phyloP scores from a whole-genome alignment of 1,284 basidiomycete genomes.

The Phlebopus sp. region DNA sequence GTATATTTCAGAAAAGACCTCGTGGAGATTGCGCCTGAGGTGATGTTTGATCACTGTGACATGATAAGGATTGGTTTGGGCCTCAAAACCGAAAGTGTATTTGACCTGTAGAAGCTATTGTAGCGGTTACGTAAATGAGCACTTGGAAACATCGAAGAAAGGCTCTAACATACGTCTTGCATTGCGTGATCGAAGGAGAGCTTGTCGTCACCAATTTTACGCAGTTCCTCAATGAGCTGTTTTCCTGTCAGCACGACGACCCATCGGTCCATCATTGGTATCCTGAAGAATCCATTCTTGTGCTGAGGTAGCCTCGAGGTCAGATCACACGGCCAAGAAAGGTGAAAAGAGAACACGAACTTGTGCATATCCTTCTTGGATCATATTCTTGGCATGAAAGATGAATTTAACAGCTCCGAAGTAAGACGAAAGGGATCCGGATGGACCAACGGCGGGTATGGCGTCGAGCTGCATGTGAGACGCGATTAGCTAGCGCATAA shows the following conservation, averaged over 20 bases:
- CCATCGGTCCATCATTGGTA: slow-evolving; percentile 38
- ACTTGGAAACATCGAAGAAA: slow-evolving; percentile 4
- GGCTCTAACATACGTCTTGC: slow-evolving; percentile 29
- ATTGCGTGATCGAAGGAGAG: slow-evolving; percentile 36
- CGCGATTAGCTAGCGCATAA: neutral
- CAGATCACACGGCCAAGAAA: slow-evolving; percentile 10
- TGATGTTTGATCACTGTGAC: slow-evolving; percentile 33
- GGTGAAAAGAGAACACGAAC: slow-evolving; percentile 20
- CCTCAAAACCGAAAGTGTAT: slow-evolving; percentile 37
- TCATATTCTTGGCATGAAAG: slow-evolving; percentile 29
- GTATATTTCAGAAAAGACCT: slow-evolving; percentile 35
- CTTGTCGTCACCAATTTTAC: slow-evolving; percentile 35
- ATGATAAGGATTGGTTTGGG: slow-evolving; percentile 37
- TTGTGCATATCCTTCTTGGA: slow-evolving; percentile 38
- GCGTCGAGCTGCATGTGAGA: slow-evolving; percentile 20
- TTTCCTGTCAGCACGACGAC: slow-evolving; percentile 34
- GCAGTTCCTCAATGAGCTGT: slow-evolving; percentile 37
- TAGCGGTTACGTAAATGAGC: slow-evolving; percentile 15
- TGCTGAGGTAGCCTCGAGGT: slow-evolving; percentile 22
- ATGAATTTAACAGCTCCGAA: slow-evolving; percentile 29
- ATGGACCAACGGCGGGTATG: slow-evolving; percentile 40
- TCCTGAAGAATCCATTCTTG: slow-evolving; percentile 34
- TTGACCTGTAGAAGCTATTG: slow-evolving; percentile 34
- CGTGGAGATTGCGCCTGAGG: slow-evolving; percentile 37
- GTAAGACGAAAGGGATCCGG: slow-evolving; percentile 36